Evolutionary conservation across 139 green algal genomes (phyloP), one percentile per base, ranked within the genome.

Genomic region (Penium margaritaceum): DNA sequence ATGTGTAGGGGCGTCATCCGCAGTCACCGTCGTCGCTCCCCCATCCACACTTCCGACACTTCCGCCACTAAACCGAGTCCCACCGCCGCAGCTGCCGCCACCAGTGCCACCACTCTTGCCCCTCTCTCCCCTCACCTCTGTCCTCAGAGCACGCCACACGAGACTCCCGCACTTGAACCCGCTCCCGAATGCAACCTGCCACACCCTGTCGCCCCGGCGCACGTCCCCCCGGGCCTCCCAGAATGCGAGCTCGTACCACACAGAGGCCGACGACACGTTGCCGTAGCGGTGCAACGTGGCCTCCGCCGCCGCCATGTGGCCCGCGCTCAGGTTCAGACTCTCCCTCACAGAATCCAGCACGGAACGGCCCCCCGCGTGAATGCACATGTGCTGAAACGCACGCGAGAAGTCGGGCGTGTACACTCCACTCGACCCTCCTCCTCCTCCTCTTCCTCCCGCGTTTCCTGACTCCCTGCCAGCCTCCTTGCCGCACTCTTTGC

Each of bases 361-460:
- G n/a, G 86, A 90, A 12, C 90, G 83, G 5, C 92, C 92, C n/a
- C 89, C 91, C 0, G 92, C 96, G 88, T 97, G 92, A 65, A 98
- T 98, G 88, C 93, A 98, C 64, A 98, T 90, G 79, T 97, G 92
- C 80, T 97, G 88, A 74, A 98, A 98, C 0, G 93, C 93, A 6
- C 91, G 86, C 82, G 94, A 95, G 86, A 98, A 98, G 87, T 98
- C 90, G 0, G 93, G 93, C 73, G 97, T 96, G 86, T 98, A 98
- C 9, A n/a, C n/a, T n/a, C n/a, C n/a, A n/a, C n/a, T n/a, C n/a
- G n/a, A n/a, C n/a, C n/a, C n/a, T n/a, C n/a, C n/a, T n/a, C n/a
- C n/a, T n/a, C n/a, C n/a, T n/a, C n/a, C n/a, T n/a, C n/a, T n/a
- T n/a, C n/a, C n/a, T n/a, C n/a, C n/a, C n/a, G n/a, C n/a, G n/a